Conservation (phyloP, 2,329 filamentous ascomycete species). For the Alternaria viburni region DNA sequence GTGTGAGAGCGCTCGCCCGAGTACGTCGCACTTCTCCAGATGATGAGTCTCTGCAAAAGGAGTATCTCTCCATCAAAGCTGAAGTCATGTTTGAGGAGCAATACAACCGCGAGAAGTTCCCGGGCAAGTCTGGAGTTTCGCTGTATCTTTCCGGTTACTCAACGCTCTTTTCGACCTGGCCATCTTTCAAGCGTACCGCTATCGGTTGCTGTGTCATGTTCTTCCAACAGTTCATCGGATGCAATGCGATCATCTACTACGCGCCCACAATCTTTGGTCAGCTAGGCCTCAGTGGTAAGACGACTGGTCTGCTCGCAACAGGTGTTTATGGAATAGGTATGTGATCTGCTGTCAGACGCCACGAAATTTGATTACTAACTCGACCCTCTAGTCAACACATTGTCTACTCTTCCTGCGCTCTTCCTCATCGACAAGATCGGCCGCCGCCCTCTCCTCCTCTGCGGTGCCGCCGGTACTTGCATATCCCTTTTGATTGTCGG, state of each 20-base stretch:
- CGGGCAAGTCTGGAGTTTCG: constrained; percentile 53
- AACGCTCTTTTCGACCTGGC: constrained; percentile 54
- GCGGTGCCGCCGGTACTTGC: constrained; percentile 73
- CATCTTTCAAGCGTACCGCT: constrained; percentile 50
- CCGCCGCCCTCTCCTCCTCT: constrained; percentile 65
- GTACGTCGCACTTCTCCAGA: constrained; percentile 54
- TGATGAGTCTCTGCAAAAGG: constrained; percentile 63
- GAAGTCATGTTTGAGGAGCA: constrained; percentile 64
- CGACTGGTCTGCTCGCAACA: constrained; percentile 82
- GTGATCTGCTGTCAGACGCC: constrained; percentile 11
- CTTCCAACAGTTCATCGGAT: constrained; percentile 69
- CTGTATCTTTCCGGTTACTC: constrained; percentile 63
- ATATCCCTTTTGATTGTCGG: constrained; percentile 74
- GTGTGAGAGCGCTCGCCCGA: constrained; percentile 54
- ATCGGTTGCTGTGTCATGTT: constrained; percentile 45
- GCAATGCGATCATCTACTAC: constrained; percentile 56
- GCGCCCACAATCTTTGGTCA: constrained; percentile 72
- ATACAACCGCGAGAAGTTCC: constrained; percentile 42
- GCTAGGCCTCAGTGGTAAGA: constrained; percentile 58
- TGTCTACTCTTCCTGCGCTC: constrained; percentile 69
- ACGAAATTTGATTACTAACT: neutral
- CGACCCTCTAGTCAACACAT: constrained; percentile 50
- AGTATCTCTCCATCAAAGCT: constrained; percentile 61
- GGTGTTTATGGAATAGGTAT: constrained; percentile 60
- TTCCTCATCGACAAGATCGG: constrained; percentile 70